Evolutionary conservation across 2,329 filamentous ascomycete species (phyloP).

Genomic region (Teratosphaeria viscida): DNA sequence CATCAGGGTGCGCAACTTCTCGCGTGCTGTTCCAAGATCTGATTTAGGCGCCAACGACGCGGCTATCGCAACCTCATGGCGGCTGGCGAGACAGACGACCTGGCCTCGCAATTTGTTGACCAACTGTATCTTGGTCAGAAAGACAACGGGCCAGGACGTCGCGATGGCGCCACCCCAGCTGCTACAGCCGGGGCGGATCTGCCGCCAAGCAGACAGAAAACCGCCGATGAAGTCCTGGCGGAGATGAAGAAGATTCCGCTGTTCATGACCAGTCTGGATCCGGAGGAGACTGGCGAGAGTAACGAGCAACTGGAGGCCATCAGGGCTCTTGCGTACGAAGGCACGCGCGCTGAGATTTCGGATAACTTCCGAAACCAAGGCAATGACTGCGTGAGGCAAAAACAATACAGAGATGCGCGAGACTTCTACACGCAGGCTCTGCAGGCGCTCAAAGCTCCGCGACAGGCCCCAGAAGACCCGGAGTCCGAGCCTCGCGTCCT

Average conservation of each 20-base stretch:
- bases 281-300: slow-evolving; percentile 43
- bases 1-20: not conserved
- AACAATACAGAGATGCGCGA: slow-evolving; percentile 69
- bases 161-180: not conserved
- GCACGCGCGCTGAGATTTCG: slow-evolving; percentile 72
- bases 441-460: slow-evolving; percentile 54
- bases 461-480: slow-evolving; percentile 28
- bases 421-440: slow-evolving; percentile 91
- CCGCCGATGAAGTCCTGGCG: slow-evolving; percentile 49
- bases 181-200: slow-evolving; percentile 30
- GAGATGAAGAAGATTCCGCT: slow-evolving; percentile 66
- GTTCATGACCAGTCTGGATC: slow-evolving; percentile 87
- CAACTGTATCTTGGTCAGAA: not conserved
- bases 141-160: not conserved
- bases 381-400: slow-evolving; percentile 71
- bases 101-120: not conserved
- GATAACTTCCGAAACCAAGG: slow-evolving; percentile 81
- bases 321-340: slow-evolving; percentile 85
- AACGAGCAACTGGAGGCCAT: slow-evolving; percentile 79
- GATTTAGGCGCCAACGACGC: not conserved
- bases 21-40: not conserved
- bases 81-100: not conserved
- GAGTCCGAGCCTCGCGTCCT: slow-evolving; percentile 37
- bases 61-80: not conserved
- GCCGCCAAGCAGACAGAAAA: slow-evolving; percentile 48